Base-by-base conservation (phyloP, 1,284 basidiomycete genomes). In the Phellopilus nigrolimitatus region DNA sequence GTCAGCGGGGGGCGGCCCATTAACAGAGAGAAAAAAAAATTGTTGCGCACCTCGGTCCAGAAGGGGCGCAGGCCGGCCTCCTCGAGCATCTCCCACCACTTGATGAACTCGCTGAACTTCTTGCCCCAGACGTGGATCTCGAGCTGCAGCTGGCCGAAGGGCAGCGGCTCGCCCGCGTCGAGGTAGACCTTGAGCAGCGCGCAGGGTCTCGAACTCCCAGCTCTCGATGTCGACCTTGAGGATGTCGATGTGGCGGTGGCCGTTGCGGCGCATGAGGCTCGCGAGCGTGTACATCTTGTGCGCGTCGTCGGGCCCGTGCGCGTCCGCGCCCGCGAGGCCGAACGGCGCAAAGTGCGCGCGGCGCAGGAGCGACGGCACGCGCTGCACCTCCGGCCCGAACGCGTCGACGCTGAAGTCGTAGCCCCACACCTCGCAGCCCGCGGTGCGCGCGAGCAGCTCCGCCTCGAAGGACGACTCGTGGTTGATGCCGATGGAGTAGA, bases 381-480 rank as follows among this genome's bases (percentile, higher is more conserved):
- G 56, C 24, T 67, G 64, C 33, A 78, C 66, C 57, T 79, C 74
- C 2, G 74, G 74, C 2, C 78, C 76, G 57, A 76, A 78, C 65
- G 73, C 61, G 7, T 58, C 54, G 24, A 78, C 76, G 40, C 71
- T 75, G 57, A 74, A 78, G 59, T 78, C 77, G 57, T 79, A 79
- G 31, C 78, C 76, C 60, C 69, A 79, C n/a, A 72, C 59, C 49
- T 76, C 59, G 52, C 76, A 76, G 4, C 62, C 60, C 2, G 68
- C 65, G 6, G 68, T 70, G 19, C 64, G 64, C 36, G 66, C 64
- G 54, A 79, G 66, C 30, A 79, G 51, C 19, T 68, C 69, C 3
- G 74, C 70, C 53, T 78, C 77, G 53, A 75, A 78, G n/a, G 76
- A 78, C 3, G 76, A 78, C 56, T 79, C 75, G 61, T 65, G 67